Evolutionary conservation across 352 stramenopile genomes (phyloP).

Genomic region (Pythium phragmitis): DNA sequence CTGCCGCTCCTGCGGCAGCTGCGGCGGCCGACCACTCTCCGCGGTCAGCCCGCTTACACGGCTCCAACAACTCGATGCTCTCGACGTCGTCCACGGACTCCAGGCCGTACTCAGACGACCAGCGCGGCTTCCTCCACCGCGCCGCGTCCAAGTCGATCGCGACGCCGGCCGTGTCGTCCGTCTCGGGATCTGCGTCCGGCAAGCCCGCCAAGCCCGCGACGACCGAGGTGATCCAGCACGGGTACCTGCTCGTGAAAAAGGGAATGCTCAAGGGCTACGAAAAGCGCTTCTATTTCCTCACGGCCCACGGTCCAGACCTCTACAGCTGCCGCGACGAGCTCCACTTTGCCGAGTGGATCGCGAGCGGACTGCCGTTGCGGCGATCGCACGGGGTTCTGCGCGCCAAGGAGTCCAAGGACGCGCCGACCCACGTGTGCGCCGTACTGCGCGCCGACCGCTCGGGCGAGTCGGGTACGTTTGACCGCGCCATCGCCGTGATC

Average conservation of each 20-base stretch:
- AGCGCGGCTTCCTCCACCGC: too few species aligned
- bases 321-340: slow-evolving; percentile 67
- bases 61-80: slow-evolving; percentile 9
- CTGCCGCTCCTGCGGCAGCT: not conserved
- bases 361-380: slow-evolving; percentile 43
- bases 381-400: slow-evolving; percentile 21
- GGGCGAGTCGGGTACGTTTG: slow-evolving; percentile 24
- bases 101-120: not conserved
- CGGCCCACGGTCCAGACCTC: slow-evolving; percentile 35
- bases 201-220: not conserved
- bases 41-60: not conserved
- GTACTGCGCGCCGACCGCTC: slow-evolving; percentile 50
- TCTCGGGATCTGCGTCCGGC: slow-evolving; percentile 1
- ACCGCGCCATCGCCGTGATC: slow-evolving; percentile 52
- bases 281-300: slow-evolving; percentile 71
- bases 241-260: slow-evolving; percentile 47
- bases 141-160: not conserved
- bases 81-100: slow-evolving; percentile 8
- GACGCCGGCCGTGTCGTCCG: slow-evolving; percentile 1
- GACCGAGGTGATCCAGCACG: slow-evolving; percentile 29
- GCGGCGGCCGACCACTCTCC: not conserved
- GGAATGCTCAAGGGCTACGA: slow-evolving; percentile 60
- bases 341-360: slow-evolving; percentile 59
- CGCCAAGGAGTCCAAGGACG: slow-evolving; percentile 28
- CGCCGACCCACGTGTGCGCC: slow-evolving; percentile 36